Conservation (phyloP, 495 filamentous ascomycete species). For the Talaromyces borbonicus region DNA sequence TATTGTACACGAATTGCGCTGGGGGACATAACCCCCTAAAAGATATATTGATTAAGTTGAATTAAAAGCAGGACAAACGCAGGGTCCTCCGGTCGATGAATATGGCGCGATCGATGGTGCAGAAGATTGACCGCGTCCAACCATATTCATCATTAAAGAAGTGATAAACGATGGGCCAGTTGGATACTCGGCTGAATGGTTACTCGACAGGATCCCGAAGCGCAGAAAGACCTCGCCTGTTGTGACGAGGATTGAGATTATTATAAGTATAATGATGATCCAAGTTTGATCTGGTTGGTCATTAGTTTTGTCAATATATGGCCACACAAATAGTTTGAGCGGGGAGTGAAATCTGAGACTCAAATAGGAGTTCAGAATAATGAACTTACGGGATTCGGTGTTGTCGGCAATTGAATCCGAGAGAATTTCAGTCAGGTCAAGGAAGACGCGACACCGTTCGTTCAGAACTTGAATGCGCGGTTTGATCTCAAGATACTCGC, state of each 20-base stretch:
- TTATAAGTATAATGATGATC: slow-evolving; percentile 94
- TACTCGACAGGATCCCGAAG: slow-evolving; percentile 51
- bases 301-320: too few relatives aligned
- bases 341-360: too few relatives aligned
- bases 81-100: background rate
- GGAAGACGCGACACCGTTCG: slow-evolving; percentile 90
- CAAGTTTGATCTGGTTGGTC: slow-evolving; percentile 59
- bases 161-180: slow-evolving; percentile 3
- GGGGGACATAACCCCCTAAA: background rate
- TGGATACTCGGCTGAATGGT: slow-evolving; percentile 1
- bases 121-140: background rate
- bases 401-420: slow-evolving; percentile 85
- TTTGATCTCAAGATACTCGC: slow-evolving; percentile 97
- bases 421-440: slow-evolving; percentile 92
- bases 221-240: slow-evolving; percentile 79
- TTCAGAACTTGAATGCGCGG: slow-evolving; percentile 91
- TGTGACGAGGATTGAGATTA: slow-evolving; percentile 84
- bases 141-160: slow-evolving; percentile 3
- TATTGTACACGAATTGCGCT: too few relatives aligned
- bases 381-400: slow-evolving; percentile 65
- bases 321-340: too few relatives aligned
- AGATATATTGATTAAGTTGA: background rate
- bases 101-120: background rate
- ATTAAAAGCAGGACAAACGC: slow-evolving; percentile 3
- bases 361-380: too few relatives aligned